phyloP scores from a whole-genome alignment of 176 grass and related monocot genomes.

The Aegilops bicornis region DNA sequence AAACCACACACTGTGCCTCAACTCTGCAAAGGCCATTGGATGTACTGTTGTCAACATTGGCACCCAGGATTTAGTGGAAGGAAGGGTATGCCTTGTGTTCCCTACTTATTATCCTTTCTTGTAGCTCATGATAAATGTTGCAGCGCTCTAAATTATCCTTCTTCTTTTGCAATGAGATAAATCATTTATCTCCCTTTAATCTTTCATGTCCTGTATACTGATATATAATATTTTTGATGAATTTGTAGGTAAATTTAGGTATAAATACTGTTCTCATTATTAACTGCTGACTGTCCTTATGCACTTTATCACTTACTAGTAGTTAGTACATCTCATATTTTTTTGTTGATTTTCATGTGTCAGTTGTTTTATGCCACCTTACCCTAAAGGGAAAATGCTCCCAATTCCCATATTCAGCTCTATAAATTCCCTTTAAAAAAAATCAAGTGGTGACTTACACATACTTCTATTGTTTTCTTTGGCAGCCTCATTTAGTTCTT shows the following conservation, averaged over 20 bases:
- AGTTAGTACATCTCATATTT: neutral
- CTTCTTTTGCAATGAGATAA: neutral
- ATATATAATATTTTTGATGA: neutral
- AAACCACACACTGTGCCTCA: conserved; percentile 99
- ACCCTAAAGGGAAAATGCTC: neutral
- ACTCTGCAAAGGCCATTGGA: conserved; percentile 98
- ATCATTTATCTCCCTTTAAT: neutral
- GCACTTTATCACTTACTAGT: conserved; percentile 5
- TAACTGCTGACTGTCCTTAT: conserved; percentile 16
- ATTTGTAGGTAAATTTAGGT: neutral
- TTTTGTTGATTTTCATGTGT: neutral
- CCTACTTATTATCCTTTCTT: conserved; percentile 1
- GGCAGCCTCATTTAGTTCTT: conserved; percentile 96
- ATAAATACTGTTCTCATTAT: neutral
- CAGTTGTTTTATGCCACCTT: conserved; percentile 5
- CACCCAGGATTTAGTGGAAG: conserved; percentile 97
- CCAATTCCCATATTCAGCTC: neutral
- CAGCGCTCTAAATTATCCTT: neutral
- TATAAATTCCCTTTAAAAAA: neutral
- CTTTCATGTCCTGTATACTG: neutral
- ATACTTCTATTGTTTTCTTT: conserved; percentile 27
- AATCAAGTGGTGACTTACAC: conserved; percentile 9
- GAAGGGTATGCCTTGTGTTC: conserved; percentile 60
- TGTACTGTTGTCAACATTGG: conserved; percentile 99
- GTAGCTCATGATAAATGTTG: neutral